A percentile compares a stretch with the other conserved stretches of the same genome.
Evolutionary conservation across 805 yeast genomes (phyloP).

Genomic region (Barnettozyma vustinii): DNA sequence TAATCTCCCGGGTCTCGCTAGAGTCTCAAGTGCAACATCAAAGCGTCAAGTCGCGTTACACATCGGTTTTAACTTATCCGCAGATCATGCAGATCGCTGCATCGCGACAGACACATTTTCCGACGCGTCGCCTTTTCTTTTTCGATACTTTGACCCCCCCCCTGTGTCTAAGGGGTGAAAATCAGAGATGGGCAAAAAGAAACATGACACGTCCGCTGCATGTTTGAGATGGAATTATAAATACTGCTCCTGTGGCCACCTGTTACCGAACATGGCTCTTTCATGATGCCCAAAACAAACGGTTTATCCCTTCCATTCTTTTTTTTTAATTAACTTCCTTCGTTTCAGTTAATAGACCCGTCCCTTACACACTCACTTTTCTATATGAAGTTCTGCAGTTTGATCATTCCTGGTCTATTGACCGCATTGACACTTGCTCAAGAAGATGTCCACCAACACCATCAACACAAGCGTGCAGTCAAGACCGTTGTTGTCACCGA

Average conservation of each 20-base stretch:
- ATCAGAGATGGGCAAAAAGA: no score
- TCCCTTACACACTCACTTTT: background rate
- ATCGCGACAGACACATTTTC: background rate
- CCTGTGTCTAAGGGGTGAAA: background rate
- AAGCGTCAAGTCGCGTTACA: background rate
- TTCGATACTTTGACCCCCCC: constrained; percentile 4
- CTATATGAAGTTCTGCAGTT: background rate
- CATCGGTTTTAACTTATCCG: background rate
- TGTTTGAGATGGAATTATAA: background rate
- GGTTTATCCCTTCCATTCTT: background rate
- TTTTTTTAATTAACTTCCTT: background rate
- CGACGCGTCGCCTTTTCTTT: constrained; percentile 12
- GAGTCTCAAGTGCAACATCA: background rate
- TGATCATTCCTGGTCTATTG: constrained; percentile 1
- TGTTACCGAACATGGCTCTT: no score
- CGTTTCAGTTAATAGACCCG: background rate
- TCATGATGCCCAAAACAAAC: background rate
- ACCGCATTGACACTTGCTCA: constrained; percentile 11
- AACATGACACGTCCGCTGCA: background rate
- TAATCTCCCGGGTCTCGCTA: no score
- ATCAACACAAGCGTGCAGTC: constrained; percentile 40
- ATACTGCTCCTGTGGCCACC: background rate
- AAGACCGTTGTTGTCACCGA: constrained; percentile 35
- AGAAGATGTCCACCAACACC: constrained; percentile 37
- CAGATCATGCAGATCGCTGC: background rate